Conservation (phyloP, 2,329 filamentous ascomycete species). For the Pyricularia grisea region DNA sequence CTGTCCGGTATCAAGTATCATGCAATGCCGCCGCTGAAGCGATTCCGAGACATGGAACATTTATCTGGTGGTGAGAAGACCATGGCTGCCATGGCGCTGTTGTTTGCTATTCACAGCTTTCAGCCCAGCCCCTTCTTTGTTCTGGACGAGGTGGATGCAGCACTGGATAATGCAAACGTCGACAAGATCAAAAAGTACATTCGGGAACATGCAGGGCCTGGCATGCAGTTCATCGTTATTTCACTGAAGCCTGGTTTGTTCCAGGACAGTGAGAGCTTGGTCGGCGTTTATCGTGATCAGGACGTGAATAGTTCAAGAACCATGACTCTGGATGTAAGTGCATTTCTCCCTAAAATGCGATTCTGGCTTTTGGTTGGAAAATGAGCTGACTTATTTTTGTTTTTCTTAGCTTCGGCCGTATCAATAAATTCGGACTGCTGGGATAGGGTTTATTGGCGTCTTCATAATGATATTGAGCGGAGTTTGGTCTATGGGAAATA, state of each 20-base stretch:
- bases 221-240: constrained; percentile 99
- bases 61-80: constrained; percentile 97
- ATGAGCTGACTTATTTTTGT: not conserved
- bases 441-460: not conserved
- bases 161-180: constrained; percentile 96
- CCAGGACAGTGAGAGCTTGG: constrained; percentile 90
- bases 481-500: not conserved
- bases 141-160: constrained; percentile 94
- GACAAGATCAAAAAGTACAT: constrained; percentile 96
- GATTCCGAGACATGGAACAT: constrained; percentile 98
- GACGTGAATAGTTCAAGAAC: constrained; percentile 85
- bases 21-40: constrained; percentile 96
- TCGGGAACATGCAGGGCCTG: constrained; percentile 82
- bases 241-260: constrained; percentile 92
- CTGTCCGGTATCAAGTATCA: constrained; percentile 95
- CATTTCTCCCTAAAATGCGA: not conserved
- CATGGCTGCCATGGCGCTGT: constrained; percentile 90
- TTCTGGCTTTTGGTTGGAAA: not conserved
- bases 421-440: not conserved
- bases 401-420: constrained; percentile 3
- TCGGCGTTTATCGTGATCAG: constrained; percentile 94
- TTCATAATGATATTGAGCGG: not conserved
- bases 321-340: constrained; percentile 87
- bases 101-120: constrained; percentile 95
- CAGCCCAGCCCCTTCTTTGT: constrained; percentile 97